A percentile compares a stretch with the other conserved stretches of the same genome.
These are phyloP conservation scores for Bruguiera gymnorhiza DNA, from an alignment of 345 rosid genomes.

Conservation along the genomic window DNA sequence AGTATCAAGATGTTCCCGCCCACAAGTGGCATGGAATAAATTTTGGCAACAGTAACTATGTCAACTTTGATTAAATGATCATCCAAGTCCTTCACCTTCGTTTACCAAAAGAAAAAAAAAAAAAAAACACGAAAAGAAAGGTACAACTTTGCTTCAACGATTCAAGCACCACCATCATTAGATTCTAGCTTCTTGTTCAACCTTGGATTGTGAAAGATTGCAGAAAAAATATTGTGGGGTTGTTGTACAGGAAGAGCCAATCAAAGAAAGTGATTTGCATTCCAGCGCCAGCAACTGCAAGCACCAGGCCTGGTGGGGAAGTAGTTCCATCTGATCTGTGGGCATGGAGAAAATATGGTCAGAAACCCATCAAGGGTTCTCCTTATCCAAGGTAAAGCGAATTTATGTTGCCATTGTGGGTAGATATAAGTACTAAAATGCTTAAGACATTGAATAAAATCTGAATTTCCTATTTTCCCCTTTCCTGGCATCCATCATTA, in stretches of 20 bases:
- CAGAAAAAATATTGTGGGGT: not conserved
- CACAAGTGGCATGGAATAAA: not conserved
- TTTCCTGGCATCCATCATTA: not conserved
- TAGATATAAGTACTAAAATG: not conserved
- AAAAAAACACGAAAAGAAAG: no score
- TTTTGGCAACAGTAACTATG: not conserved
- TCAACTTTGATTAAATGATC: no score
- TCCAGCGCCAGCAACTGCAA: slow-evolving; percentile 33
- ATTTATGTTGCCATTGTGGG: not conserved
- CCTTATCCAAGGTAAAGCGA: slow-evolving; percentile 20
- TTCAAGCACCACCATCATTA: not conserved
- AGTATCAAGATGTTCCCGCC: not conserved
- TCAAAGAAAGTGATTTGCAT: slow-evolving; percentile 34
- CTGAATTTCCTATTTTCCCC: not conserved
- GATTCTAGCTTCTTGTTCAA: not conserved
- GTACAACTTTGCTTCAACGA: no score
- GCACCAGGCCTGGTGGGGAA: slow-evolving; percentile 26
- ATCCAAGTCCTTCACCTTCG: no score
- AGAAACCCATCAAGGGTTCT: slow-evolving; percentile 30
- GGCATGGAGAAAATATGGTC: slow-evolving; percentile 36
- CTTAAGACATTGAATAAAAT: slow-evolving; percentile 12
- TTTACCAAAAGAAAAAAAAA: no score
- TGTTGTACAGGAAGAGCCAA: slow-evolving; percentile 23
- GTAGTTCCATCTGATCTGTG: slow-evolving; percentile 32
- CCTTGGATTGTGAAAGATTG: slow-evolving; percentile 2